phyloP scores from a whole-genome alignment of 306 rosid species.

The Rosa multiflora region DNA sequence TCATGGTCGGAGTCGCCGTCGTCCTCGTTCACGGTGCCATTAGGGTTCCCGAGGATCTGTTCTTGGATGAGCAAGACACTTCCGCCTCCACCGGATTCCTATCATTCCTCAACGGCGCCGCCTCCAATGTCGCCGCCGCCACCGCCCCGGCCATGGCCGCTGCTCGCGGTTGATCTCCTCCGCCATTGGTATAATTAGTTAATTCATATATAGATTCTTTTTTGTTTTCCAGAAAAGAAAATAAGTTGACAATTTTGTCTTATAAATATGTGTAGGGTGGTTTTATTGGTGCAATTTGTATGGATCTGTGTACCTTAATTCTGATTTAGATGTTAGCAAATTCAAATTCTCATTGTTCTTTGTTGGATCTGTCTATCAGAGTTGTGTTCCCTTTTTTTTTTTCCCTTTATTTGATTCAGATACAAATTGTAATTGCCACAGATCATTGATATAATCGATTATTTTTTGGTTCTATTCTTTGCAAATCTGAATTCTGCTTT shows the following conservation, averaged over 20 bases:
- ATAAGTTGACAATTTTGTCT: conserved; percentile 16
- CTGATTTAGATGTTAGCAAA: conserved; percentile 19
- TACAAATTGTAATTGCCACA: conserved; percentile 5
- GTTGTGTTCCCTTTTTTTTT: not conserved
- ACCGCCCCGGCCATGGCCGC: conserved; percentile 39
- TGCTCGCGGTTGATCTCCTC: conserved; percentile 44
- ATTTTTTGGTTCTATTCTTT: not conserved
- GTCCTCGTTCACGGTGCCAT: conserved; percentile 79
- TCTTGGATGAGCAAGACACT: conserved; percentile 68
- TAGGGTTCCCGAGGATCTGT: conserved; percentile 87
- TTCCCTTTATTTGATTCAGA: not conserved
- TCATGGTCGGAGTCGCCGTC: conserved; percentile 53
- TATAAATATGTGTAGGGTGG: conserved; percentile 24
- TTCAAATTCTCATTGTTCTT: not conserved
- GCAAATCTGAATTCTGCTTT: not conserved
- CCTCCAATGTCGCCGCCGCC: conserved; percentile 43
- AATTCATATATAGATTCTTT: conserved; percentile 12
- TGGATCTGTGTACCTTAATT: conserved; percentile 34
- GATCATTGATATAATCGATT: not conserved
- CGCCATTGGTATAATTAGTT: conserved; percentile 1
- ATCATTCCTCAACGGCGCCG: conserved; percentile 58
- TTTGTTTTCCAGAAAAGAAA: not conserved
- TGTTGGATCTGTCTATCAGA: conserved; percentile 35
- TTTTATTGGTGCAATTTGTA: conserved; percentile 30
- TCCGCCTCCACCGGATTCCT: conserved; percentile 57